These are phyloP conservation scores for Saccharomycopsis sp. DNA, from an alignment of 805 yeast species.

Conservation along the genomic window DNA sequence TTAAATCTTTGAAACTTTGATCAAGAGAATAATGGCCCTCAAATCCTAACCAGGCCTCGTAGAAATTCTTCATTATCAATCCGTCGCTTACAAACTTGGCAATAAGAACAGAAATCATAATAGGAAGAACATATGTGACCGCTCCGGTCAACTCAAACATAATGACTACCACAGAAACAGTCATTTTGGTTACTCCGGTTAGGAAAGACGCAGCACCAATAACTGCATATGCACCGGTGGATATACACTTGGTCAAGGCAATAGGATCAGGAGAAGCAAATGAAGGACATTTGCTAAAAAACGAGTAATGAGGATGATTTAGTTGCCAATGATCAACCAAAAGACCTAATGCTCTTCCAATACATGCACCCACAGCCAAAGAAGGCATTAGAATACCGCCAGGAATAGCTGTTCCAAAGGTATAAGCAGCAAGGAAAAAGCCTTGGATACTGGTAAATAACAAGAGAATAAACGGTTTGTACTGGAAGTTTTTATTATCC, in stretches of 20 bases:
- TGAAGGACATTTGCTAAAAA: conserved; percentile 31
- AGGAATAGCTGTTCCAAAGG: conserved; percentile 64
- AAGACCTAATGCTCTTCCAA: conserved; percentile 52
- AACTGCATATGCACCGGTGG: conserved; percentile 84
- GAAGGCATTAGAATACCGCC: conserved; percentile 66
- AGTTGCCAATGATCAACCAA: conserved; percentile 43
- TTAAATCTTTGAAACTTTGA: conserved; percentile 33
- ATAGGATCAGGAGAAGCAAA: conserved; percentile 9
- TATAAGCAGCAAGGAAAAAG: conserved; percentile 53
- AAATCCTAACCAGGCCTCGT: conserved; percentile 49
- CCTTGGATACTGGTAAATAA: conserved; percentile 43
- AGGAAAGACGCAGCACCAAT: conserved; percentile 83
- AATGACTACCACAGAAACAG: conserved; percentile 73
- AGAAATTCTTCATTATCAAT: conserved; percentile 51
- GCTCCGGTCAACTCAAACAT: conserved; percentile 86
- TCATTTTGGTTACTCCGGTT: conserved; percentile 75
- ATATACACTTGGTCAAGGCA: conserved; percentile 43
- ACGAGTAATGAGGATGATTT: conserved; percentile 31
- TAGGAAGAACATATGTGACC: conserved; percentile 72
- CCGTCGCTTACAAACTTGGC: conserved; percentile 69
- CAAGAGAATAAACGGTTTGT: conserved; percentile 25
- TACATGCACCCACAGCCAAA: conserved; percentile 52
- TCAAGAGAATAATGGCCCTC: conserved; percentile 24
- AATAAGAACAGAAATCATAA: conserved; percentile 75
- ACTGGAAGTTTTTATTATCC: conserved; percentile 17